These are phyloP conservation scores for Curvularia eragrostidis DNA, from an alignment of 2,329 filamentous ascomycete species.

Conservation along the genomic window DNA sequence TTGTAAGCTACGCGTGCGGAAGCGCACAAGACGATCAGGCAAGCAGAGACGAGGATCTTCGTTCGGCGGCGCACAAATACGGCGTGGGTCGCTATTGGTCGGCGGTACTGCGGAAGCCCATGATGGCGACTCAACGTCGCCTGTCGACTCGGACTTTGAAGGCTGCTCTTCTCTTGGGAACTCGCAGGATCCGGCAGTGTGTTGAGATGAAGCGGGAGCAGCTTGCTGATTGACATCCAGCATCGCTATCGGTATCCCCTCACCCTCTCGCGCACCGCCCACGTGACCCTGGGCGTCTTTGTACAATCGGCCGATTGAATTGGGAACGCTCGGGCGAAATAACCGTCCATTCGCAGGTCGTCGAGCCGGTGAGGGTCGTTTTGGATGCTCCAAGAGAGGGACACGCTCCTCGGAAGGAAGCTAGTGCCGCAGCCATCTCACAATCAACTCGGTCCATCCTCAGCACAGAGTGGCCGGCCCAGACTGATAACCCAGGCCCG, in stretches of 20 bases:
- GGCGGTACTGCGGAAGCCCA: constrained; percentile 5
- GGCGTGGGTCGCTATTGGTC: constrained; percentile 6
- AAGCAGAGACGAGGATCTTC: neutral
- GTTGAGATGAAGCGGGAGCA: neutral
- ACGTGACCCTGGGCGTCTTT: neutral
- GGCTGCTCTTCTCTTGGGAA: neutral
- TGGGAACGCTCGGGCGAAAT: neutral
- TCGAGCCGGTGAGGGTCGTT: neutral
- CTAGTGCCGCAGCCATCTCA: constrained; percentile 4
- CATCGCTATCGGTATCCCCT: neutral
- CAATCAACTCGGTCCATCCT: neutral
- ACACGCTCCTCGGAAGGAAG: neutral
- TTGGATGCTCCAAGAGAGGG: neutral
- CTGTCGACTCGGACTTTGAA: constrained; percentile 1
- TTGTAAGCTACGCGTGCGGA: neutral
- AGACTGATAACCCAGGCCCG: constrained; percentile 1
- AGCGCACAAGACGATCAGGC: neutral
- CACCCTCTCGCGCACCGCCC: neutral
- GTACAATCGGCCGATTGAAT: constrained; percentile 1
- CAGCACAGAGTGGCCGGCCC: constrained; percentile 5
- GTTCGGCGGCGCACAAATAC: neutral
- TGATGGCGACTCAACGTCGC: constrained; percentile 5
- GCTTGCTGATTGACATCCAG: neutral
- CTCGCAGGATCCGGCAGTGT: neutral
- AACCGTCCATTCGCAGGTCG: neutral